Base-by-base conservation (phyloP, 2,329 filamentous ascomycete genomes). In the Ophiostoma ips region DNA sequence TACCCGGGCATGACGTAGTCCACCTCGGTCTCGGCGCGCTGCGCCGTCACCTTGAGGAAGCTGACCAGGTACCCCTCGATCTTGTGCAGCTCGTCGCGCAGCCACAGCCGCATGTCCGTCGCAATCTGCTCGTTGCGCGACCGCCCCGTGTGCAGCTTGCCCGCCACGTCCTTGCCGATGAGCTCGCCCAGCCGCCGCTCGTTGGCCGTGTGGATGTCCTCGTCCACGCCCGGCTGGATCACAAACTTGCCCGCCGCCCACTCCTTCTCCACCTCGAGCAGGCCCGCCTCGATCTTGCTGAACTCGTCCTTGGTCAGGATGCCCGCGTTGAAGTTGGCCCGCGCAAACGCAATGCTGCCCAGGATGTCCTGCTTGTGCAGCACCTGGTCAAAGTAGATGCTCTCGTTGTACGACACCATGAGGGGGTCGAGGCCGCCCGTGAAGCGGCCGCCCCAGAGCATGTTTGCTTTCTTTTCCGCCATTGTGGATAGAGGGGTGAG, bases 81-180 rank as follows among this genome's bases (percentile, higher is more conserved):
- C 55, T 72, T 71, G 51, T 73, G 74, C 52, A 95, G 70, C 68
- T 84, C 75, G 56, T 89, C 81, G 40, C 87, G 76, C 55, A 94
- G 68, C 87, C 87, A 95, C 64, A 95, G 71, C 54, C 87, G 81
- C 84, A 95, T 90, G 60, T 94, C 87, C 19, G 83, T 89, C 45
- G 82, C 87, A 51, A 94, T 80, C 68, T 95, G 88, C 67, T 95
- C 88, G 61, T 95, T 95, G 58, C 88, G 77, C 64, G 83, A 89
- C 48, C 89, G 82, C 40, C 83, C 83, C 3, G 88, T 95, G 67
- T 95, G 89, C 52, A 95, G 76, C 70, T 95, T 95, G 21, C 89
- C 87, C 1, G 83, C 87, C 51, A 84, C 80, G 24, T 88, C 78
- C 64, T 84, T 89, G 60, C 88, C 87, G 55, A 95, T 89, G 55